These are phyloP conservation scores for Obelidium mucronatum DNA, from an alignment of 192 early-diverging fungal genomes.

Conservation along the genomic window DNA sequence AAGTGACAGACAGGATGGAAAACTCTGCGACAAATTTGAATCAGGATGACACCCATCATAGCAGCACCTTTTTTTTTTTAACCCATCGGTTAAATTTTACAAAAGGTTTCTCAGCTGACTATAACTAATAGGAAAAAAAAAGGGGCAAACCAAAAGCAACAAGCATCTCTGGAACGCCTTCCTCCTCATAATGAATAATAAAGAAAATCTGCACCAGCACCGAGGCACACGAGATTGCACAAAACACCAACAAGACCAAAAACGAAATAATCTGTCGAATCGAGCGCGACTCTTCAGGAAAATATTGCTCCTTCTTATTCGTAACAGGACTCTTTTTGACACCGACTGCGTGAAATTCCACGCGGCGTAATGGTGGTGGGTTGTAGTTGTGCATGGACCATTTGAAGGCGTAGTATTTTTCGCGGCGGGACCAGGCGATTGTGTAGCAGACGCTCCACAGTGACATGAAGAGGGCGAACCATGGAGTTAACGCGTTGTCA, in stretches of 20 bases:
- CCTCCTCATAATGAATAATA: not conserved
- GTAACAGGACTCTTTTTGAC: slow-evolving; percentile 12
- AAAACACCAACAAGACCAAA: slow-evolving; percentile 18
- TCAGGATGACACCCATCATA: slow-evolving; percentile 2
- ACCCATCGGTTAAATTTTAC: too few relatives aligned
- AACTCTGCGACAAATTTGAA: slow-evolving; percentile 14
- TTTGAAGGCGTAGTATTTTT: slow-evolving; percentile 23
- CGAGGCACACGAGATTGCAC: not conserved
- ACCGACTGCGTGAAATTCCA: slow-evolving; percentile 18
- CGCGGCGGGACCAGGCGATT: slow-evolving; percentile 32
- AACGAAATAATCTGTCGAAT: slow-evolving; percentile 15
- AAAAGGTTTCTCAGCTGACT: too few relatives aligned
- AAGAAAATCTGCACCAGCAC: slow-evolving; percentile 25
- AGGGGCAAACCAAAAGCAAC: not conserved
- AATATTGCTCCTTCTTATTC: slow-evolving; percentile 21
- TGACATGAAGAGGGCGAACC: slow-evolving; percentile 29
- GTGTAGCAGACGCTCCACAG: slow-evolving; percentile 32
- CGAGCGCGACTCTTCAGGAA: not conserved
- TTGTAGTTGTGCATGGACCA: slow-evolving; percentile 31
- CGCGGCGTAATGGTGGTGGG: slow-evolving; percentile 8
- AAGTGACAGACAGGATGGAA: slow-evolving; percentile 6
- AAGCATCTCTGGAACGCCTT: not conserved
- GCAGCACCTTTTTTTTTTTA: too few relatives aligned
- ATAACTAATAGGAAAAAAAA: too few relatives aligned
- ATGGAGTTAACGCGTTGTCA: slow-evolving; percentile 35